Evolutionary conservation across 345 rosid genomes (phyloP).

Genomic region (Eucalyptus rudis): DNA sequence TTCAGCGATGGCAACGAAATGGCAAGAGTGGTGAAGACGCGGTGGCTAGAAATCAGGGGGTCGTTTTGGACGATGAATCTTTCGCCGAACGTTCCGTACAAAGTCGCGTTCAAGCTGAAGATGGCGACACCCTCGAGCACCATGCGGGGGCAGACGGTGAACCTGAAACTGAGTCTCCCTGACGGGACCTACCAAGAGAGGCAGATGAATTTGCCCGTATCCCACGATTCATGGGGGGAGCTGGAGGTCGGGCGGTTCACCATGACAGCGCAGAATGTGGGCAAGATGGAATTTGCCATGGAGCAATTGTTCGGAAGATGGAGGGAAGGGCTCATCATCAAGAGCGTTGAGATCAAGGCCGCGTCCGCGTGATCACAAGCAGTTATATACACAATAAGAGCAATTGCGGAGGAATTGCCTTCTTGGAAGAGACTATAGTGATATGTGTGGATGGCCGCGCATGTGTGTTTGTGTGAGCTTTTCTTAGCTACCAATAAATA

Average conservation of each 20-base stretch:
- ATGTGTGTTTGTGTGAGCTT: neutral
- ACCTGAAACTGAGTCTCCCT: neutral
- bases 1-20: neutral
- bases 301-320: neutral
- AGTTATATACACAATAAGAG: neutral
- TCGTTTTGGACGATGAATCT: neutral
- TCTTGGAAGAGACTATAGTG: neutral
- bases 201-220: rapidly evolving
- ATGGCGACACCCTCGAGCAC: rapidly evolving
- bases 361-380: neutral
- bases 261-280: neutral
- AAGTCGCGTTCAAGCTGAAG: neutral
- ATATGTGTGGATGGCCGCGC: neutral
- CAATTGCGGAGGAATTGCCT: neutral
- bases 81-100: rapidly evolving
- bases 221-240: neutral
- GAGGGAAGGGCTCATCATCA: neutral
- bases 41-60: neutral
- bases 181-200: neutral
- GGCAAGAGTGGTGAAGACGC: neutral
- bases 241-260: neutral
- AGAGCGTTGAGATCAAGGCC: neutral
- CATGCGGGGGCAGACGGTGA: neutral
- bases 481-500: neutral
- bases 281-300: neutral